These are phyloP conservation scores for Dorcoceras hygrometricum DNA, from an alignment of 257 asterid genomes.

Conservation along the genomic window DNA sequence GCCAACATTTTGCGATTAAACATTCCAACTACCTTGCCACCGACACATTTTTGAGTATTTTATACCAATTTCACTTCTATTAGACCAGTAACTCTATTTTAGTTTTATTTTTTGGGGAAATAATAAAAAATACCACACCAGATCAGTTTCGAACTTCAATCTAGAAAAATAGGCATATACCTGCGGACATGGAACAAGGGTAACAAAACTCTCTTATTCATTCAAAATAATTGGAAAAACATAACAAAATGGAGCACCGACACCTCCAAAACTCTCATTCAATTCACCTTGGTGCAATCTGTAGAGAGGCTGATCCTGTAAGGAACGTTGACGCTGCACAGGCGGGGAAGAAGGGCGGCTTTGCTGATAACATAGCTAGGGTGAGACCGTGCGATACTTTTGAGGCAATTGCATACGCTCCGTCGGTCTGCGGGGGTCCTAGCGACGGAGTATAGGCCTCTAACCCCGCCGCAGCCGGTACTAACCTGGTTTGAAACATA, in stretches of 20 bases:
- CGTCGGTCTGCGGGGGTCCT: constrained; percentile 26
- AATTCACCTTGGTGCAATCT: constrained; percentile 29
- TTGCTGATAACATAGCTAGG: not conserved
- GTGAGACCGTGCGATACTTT: constrained; percentile 7
- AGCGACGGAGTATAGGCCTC: constrained; percentile 19
- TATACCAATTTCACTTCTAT: too few relatives aligned
- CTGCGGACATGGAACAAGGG: too few relatives aligned
- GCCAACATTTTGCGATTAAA: not conserved
- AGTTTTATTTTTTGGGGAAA: too few relatives aligned
- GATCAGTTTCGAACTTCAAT: too few relatives aligned
- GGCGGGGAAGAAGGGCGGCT: constrained; percentile 34
- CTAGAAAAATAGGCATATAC: too few relatives aligned
- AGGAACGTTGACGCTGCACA: constrained; percentile 34
- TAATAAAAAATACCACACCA: too few relatives aligned
- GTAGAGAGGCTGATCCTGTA: constrained; percentile 34
- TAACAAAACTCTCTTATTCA: too few relatives aligned
- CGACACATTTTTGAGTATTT: too few relatives aligned
- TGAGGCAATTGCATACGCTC: constrained; percentile 29
- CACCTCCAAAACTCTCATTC: too few relatives aligned
- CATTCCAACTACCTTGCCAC: not conserved
- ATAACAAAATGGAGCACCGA: too few relatives aligned
- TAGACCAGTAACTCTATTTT: too few relatives aligned
- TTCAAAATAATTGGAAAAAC: too few relatives aligned
- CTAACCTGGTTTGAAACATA: constrained; percentile 82
- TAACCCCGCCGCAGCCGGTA: constrained; percentile 32